Percentiles rank a stretch among this genome's conserved stretches.
phyloP scores from a whole-genome alignment of 1,284 basidiomycete genomes.

The Sporisorium iseilematis-ciliati region DNA sequence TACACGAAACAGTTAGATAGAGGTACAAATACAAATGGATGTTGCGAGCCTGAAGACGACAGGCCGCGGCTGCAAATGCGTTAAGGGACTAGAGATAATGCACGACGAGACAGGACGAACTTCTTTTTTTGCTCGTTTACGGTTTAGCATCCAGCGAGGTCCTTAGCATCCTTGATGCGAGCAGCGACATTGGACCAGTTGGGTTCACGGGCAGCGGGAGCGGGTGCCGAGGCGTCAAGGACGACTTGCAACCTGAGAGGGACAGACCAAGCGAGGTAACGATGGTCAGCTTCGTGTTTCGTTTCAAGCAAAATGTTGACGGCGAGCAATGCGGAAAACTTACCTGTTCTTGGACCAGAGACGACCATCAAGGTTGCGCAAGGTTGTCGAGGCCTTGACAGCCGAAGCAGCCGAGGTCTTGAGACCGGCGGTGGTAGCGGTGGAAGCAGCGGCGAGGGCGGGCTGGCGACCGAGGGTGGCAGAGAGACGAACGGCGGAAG shows the following conservation, averaged over 20 bases:
- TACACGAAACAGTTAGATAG: constrained; percentile 8
- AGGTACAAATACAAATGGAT: constrained; percentile 37
- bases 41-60: not conserved
- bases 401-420: constrained; percentile 44
- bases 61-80: constrained; percentile 25
- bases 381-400: constrained; percentile 31
- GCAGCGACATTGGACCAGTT: constrained; percentile 51
- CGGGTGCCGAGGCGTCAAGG: constrained; percentile 37
- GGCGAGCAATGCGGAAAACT: constrained; percentile 3
- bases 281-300: constrained; percentile 7
- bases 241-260: constrained; percentile 38
- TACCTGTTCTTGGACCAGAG: constrained; percentile 50
- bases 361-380: constrained; percentile 44
- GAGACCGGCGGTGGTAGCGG: constrained; percentile 43
- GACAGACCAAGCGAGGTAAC: not conserved
- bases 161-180: constrained; percentile 45
- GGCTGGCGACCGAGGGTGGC: constrained; percentile 50
- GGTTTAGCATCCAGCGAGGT: constrained; percentile 47
- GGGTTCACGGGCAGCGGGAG: constrained; percentile 29
- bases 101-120: not conserved
- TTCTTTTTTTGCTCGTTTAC: not conserved
- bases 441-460: constrained; percentile 27
- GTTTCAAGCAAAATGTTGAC: not conserved
- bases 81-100: not conserved
- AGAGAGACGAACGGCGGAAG: constrained; percentile 50